Evolutionary conservation across 805 yeast genomes (phyloP), one percentile per base, ranked within the genome.

Genomic region (Cyberlindnera misumaiensis): DNA sequence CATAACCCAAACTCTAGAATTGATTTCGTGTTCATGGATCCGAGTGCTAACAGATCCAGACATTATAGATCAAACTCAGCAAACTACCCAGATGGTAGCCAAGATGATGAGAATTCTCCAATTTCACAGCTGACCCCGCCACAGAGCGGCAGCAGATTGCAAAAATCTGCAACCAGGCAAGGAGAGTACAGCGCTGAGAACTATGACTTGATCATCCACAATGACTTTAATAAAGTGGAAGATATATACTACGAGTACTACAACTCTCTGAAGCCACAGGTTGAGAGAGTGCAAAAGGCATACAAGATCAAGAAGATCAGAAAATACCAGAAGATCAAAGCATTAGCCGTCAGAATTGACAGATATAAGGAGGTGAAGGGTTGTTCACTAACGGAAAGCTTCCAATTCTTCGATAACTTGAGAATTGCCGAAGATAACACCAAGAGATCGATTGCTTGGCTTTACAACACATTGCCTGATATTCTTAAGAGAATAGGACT

Each of bases 171-270:
- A 6, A 44, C 47, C 9, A 46, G 55, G 38, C 40, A 84, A 83
- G 56, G 89, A 90, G 3, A 60, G 57, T 46, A 39, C 25, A 56
- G 49, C 32, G 58, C 58, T 20, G 58, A 54, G 24, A 58, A 52
- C 29, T 58, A 52, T 36, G 61, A 58, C 30, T 45, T 61, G 25
- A 62, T 67, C 34, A 60, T 67, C 28, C 69, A 72, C 55, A 52
- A 64, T 40, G 48, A 60, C 12, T 50, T 56, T 39, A 44, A 51
- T 49, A 40, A 59, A 42, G 50, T 38, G 44, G 50, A 42, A n/a
- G 39, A 45, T 22, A 14, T 44, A 25, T 60, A 60, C 37, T 48
- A 49, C 13, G 65, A 61, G 44, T 60, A 51, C 43, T 53, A 59
- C 20, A 52, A 52, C 36, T 48, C 55, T 4, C 40, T 60, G 33